Evolutionary conservation across 495 filamentous ascomycete genomes (phyloP).

Genomic region (Durotheca rogersii): DNA sequence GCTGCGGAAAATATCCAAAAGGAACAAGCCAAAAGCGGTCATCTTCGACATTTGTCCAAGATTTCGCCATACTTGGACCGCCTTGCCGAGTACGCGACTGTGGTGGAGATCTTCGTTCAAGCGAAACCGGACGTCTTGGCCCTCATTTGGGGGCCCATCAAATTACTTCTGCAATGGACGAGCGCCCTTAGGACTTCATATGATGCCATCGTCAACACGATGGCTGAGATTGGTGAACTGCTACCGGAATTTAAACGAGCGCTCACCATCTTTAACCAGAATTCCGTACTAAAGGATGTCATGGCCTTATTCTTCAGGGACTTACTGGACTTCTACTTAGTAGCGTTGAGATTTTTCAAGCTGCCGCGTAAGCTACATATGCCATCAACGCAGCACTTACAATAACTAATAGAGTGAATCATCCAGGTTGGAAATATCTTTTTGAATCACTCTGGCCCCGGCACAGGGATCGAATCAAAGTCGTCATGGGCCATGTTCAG

Average conservation of each 20-base stretch:
- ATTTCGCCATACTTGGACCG: conserved; percentile 35
- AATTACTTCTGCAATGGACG: conserved; percentile 38
- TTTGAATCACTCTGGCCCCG: conserved; percentile 10
- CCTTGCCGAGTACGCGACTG: conserved; percentile 28
- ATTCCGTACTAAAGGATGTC: no score
- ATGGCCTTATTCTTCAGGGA: conserved; percentile 38
- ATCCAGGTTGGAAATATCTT: neutral
- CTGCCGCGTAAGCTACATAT: no score
- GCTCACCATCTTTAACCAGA: no score
- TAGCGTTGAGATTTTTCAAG: conserved; percentile 37
- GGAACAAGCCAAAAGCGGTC: no score
- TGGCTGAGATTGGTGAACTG: no score
- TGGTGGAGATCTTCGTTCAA: conserved; percentile 38
- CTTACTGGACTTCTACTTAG: conserved; percentile 37
- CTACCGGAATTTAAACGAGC: no score
- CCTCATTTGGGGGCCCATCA: conserved; percentile 41
- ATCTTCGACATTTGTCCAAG: no score
- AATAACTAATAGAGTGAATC: no score
- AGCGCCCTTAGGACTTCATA: conserved; percentile 26
- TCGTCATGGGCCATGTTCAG: neutral
- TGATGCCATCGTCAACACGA: conserved; percentile 34
- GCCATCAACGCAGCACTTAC: no score
- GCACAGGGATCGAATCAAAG: neutral
- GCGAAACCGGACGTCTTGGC: conserved; percentile 36
- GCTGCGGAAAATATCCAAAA: no score